Evolutionary conservation across 768 basidiomycete genomes (phyloP), one percentile per base, ranked within the genome.

Genomic region (Mycena sanguinolenta): DNA sequence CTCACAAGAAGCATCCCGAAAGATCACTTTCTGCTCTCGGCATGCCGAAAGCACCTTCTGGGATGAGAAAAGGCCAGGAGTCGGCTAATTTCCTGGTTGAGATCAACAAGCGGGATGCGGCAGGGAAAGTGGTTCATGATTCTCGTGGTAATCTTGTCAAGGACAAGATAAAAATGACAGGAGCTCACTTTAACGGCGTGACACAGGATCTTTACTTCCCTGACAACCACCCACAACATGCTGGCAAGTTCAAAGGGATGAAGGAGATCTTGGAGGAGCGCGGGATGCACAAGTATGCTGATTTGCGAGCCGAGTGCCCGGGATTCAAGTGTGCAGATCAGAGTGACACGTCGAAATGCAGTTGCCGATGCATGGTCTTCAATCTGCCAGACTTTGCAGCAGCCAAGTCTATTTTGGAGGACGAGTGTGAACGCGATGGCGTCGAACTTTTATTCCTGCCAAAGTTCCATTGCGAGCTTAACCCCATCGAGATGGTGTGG

Each of bases 161-260:
- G 21, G 59, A 66, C 10, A 79, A 77, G 52, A 65, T 69, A 16
- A 38, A 17, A 34, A 74, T 67, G 71, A 50, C 58, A 4, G 65
- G 67, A 23, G 54, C 46, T 38, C 39, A 54, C 17, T 46, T 52
- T 23, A n/a, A 71, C n/a, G 65, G 65, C 14, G 13, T 13, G 34
- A 25, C 27, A 17, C 79, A 79, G 61, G 73, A 25, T 50, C 42
- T 44, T 19, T 44, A 44, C 42, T 44, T 44, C 42, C 42, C 42
- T 44, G 42, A 44, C 42, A 19, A 74, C 55, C 74, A 76, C 58
- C 71, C 63, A 5, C 8, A 39, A 12, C 49, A 71, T 14, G 61
- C 75, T 50, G 75, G 79, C 0, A 63, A 46, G 38, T 80, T 80
- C 70, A 80, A 80, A 38, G 79, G 79, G 25, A 80, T 80, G 79